Evolutionary conservation across 2,329 filamentous ascomycete genomes (phyloP), one percentile per base, ranked within the genome.

Genomic region (Phialocephala subalpina): DNA sequence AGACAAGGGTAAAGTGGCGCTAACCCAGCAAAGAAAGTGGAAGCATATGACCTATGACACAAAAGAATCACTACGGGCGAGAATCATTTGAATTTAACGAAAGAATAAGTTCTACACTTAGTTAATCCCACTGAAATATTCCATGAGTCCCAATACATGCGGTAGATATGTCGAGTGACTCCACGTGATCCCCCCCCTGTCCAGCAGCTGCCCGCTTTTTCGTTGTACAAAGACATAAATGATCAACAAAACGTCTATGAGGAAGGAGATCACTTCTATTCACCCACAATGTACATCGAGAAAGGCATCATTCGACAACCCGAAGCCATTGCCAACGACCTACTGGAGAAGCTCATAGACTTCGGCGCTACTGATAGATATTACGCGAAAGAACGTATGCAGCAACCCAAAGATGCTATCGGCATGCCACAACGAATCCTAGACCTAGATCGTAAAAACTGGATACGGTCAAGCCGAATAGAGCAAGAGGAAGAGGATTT

Each of bases 281-380:
- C 76, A 4, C 75, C 75, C 1, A 77, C 74, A 8, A 74, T 75
- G 68, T 78, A 77, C 58, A 62, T 78, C 14, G 45, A 59, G 35
- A 73, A 73, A 55, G 70, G 70, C 12, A 29, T 40, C 18, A 42
- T 62, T 16, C 47, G 40, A 42, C 27, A 57, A 18, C 18, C 25
- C 2, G 58, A 61, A 42, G 25, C 22, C 6, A n/a, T 29, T 45
- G 38, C 49, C 35, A 45, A 25, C 16, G 27, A 61, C 14, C 58
- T 47, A 20, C 57, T 55, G 27, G 20, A 55, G 33, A 40, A 25
- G 33, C 47, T 64, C 18, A 18, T 36, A 52, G 33, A 58, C 29
- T 42, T 52, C n/a, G n/a, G 42, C 20, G 38, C 14, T 33, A 4
- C 20, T 20, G 63, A 65, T 35, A 20, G 58, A 20, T 65, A 58